phyloP scores from a whole-genome alignment of 2,329 filamentous ascomycete genomes.

The Aspergillus brasiliensis region DNA sequence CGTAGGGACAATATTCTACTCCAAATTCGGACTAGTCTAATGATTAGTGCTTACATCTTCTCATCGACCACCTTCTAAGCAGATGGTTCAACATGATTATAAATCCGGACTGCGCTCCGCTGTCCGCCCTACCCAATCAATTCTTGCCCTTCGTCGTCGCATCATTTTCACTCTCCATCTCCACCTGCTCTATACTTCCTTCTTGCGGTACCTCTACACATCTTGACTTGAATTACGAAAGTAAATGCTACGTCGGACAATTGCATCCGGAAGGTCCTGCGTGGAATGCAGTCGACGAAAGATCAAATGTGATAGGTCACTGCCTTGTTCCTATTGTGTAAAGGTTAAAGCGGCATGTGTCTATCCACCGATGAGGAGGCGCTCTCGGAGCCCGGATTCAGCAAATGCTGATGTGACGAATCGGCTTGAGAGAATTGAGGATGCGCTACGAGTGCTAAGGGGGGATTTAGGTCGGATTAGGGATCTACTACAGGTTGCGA shows the following conservation, averaged over 20 bases:
- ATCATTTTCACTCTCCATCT: not conserved
- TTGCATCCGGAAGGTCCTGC: constrained; percentile 20
- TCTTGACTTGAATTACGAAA: not conserved
- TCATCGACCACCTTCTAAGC: not conserved
- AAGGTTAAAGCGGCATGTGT: constrained; percentile 40
- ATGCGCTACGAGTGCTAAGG: constrained; percentile 1
- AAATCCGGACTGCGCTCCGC: constrained; percentile 11
- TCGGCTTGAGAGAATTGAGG: constrained; percentile 17
- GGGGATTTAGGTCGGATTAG: constrained; percentile 8
- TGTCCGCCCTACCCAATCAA: constrained; percentile 14
- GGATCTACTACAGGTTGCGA: constrained; percentile 1
- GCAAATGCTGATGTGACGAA: not conserved
- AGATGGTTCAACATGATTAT: not conserved
- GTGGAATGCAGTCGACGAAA: constrained; percentile 29
- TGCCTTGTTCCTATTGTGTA: constrained; percentile 29
- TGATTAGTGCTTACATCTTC: not conserved
- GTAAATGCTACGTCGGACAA: constrained; percentile 11
- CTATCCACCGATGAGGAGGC: constrained; percentile 21
- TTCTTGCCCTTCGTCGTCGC: not conserved
- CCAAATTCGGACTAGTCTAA: not conserved
- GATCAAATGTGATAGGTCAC: constrained; percentile 27
- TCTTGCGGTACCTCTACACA: not conserved
- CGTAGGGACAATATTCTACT: not conserved
- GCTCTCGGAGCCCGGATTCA: not conserved
- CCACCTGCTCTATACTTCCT: not conserved